Evolutionary conservation across 768 basidiomycete genomes (phyloP), one percentile per base, ranked within the genome.

Genomic region (Mycena haematopus): DNA sequence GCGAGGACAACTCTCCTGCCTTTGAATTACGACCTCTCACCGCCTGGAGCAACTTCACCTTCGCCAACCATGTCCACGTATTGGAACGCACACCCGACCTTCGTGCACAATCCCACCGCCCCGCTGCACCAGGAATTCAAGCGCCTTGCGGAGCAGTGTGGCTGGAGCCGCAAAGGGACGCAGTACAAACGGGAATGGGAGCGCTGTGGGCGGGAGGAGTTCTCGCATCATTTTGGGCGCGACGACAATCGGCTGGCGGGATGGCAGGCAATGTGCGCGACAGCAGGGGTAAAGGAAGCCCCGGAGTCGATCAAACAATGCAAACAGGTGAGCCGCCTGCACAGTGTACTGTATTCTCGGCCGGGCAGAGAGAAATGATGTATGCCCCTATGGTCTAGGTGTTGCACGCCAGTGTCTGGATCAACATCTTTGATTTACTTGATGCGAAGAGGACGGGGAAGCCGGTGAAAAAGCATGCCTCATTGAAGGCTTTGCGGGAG

Each of bases 391-490:
- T n/a, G 14, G 40, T n/a, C n/a, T 21, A 65, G 63, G 44, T 55
- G 38, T 36, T 65, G 36, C 58, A 33, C 19, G 31, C 53, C n/a
- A 35, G 14, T 3, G 33, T 56, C 11, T 68, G 52, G 60, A 60
- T 68, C 22, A 68, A 68, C 22, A 61, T 68, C 24, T 58, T 47
- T 45, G 67, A 68, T 50, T 25, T 68, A 13, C 2, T 68, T 27
- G 65, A 68, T 42, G 56, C 57, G 5, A 42, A 60, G 29, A 38
- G 65, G 19, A 63, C 67, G 10, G 67, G 67, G 5, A 22, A 24
- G 8, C 46, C 56, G 24, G 60, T 60, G 10, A 51, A 58, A n/a
- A 42, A 27, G 17, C 65, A 66, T 35, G 9, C 31, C 14, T 66
- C 67, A 6, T 27, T 13, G 15, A 44, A 40, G 1, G 67, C 64